Evolutionary conservation across 1,284 basidiomycete genomes (phyloP).

Genomic region (Ustilago hordei): DNA sequence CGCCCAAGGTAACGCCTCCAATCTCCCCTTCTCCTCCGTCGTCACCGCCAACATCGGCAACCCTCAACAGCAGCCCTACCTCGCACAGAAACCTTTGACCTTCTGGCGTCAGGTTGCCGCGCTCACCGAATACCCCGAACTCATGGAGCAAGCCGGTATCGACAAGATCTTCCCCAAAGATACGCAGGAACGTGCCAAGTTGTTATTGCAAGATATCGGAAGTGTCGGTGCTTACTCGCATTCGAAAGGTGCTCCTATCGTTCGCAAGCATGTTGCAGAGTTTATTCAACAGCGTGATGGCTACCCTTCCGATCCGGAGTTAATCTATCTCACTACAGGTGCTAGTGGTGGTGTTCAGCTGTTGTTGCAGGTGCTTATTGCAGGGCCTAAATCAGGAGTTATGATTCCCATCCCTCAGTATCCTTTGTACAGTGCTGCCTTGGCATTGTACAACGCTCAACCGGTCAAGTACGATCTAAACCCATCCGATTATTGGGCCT

Average conservation of each 20-base stretch:
- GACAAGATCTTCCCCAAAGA: constrained; percentile 82
- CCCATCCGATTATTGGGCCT: constrained; percentile 85
- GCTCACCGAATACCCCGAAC: constrained; percentile 88
- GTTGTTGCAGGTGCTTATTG: constrained; percentile 84
- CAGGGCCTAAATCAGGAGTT: constrained; percentile 77
- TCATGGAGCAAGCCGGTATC: constrained; percentile 80
- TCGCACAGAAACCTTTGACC: constrained; percentile 93
- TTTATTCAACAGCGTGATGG: constrained; percentile 77
- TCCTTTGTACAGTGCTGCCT: constrained; percentile 93
- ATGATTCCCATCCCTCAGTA: constrained; percentile 99
- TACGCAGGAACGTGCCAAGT: constrained; percentile 83
- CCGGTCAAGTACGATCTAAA: constrained; percentile 90
- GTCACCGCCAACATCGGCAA: constrained; percentile 98
- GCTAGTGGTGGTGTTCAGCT: constrained; percentile 92
- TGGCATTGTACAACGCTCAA: constrained; percentile 85
- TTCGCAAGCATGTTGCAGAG: constrained; percentile 87
- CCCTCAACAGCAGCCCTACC: constrained; percentile 88
- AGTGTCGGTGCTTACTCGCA: constrained; percentile 96
- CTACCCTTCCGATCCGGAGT: constrained; percentile 82
- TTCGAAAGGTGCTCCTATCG: constrained; percentile 89
- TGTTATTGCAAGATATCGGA: constrained; percentile 86
- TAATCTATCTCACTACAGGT: constrained; percentile 93
- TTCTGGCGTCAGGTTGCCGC: constrained; percentile 92
- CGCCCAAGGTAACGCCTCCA: constrained; percentile 71
- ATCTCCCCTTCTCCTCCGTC: constrained; percentile 85